Base-by-base conservation (phyloP, 108 stramenopile genomes). In the Pseudonitzschia delicatissima region DNA sequence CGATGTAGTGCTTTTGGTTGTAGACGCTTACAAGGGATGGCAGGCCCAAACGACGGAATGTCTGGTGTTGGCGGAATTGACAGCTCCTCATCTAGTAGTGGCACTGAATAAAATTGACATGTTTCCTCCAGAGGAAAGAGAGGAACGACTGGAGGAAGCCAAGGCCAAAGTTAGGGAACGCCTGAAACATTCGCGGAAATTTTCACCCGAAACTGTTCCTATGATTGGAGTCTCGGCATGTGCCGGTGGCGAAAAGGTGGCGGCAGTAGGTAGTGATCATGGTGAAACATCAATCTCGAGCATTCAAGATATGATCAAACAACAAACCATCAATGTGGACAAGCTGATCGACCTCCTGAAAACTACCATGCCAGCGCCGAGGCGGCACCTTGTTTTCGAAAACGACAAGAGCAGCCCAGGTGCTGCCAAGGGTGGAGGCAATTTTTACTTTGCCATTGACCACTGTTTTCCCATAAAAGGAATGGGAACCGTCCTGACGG, bases 1-100 rank as follows among this genome's bases (percentile, higher is more conserved):
- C 72, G 91, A 95, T 62, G 83, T 95, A 80, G 92, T 98, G 31
- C 40, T 99, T 9, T 81, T 99, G 34, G 95, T 99, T 5, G 92
- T 99, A 5, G 98, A 98, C 74, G 96, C 95, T 21, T 94, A 82
- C 67, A 98, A 98, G 71, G 97, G 98, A 39, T 94, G 98, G 79
- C 98, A 99, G 69, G 93, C 97, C 6, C 99, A 99, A 78, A 99
- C 99, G 9, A 96, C 93, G 12, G 99, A 99, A 79, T 99, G 99
- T 68, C 75, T 98, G 28, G 98, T 99, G 33, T 85, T 99, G 63
- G 99, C 95, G 15, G 97, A 98, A 78, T 84, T 97, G 62, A 97
- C 96, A 13, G 82, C 86, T 36, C 82, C 90, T 6, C 78, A 89
- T 61, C 66, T 98, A 27, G 77, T 98, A 7, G 87, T 98, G 13